These are phyloP conservation scores for Fusarium protoensiforme DNA, from an alignment of 2,329 filamentous ascomycete species.

Conservation along the genomic window DNA sequence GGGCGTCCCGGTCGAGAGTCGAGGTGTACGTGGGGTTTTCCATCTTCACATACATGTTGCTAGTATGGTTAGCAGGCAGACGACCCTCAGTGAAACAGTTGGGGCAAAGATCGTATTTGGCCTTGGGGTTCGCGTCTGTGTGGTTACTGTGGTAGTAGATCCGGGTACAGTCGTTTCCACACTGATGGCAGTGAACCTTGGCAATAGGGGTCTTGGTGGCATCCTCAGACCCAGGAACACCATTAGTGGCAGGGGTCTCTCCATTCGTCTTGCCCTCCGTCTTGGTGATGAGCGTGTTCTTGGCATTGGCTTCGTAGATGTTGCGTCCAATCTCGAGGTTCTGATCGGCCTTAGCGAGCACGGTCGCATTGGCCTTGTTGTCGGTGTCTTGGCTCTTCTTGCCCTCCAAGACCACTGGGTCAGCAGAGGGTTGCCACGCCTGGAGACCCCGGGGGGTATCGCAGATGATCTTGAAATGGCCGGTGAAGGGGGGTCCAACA, in stretches of 20 bases:
- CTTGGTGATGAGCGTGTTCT: slow-evolving; percentile 77
- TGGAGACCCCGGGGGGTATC: slow-evolving; percentile 96
- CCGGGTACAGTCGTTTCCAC: slow-evolving; percentile 86
- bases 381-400: slow-evolving; percentile 77
- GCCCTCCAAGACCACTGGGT: slow-evolving; percentile 72
- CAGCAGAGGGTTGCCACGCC: slow-evolving; percentile 91
- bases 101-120: slow-evolving; percentile 89
- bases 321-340: slow-evolving; percentile 95
- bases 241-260: slow-evolving; percentile 75
- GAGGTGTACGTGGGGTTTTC: slow-evolving; percentile 88
- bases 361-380: slow-evolving; percentile 72
- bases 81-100: slow-evolving; percentile 89
- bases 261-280: slow-evolving; percentile 79
- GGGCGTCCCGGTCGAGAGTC: slow-evolving; percentile 83
- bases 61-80: slow-evolving; percentile 81
- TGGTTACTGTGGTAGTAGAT: slow-evolving; percentile 70
- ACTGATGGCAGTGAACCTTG: slow-evolving; percentile 87
- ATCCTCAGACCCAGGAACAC: slow-evolving; percentile 67
- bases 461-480: slow-evolving; percentile 95
- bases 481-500: slow-evolving; percentile 95
- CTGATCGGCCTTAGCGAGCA: slow-evolving; percentile 79
- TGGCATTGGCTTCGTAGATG: slow-evolving; percentile 92
- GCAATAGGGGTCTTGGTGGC: slow-evolving; percentile 73
- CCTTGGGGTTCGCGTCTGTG: slow-evolving; percentile 69
- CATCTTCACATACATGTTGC: slow-evolving; percentile 85